These are phyloP conservation scores for Ustilago trichophora DNA, from an alignment of 1,284 basidiomycete species.

Conservation along the genomic window DNA sequence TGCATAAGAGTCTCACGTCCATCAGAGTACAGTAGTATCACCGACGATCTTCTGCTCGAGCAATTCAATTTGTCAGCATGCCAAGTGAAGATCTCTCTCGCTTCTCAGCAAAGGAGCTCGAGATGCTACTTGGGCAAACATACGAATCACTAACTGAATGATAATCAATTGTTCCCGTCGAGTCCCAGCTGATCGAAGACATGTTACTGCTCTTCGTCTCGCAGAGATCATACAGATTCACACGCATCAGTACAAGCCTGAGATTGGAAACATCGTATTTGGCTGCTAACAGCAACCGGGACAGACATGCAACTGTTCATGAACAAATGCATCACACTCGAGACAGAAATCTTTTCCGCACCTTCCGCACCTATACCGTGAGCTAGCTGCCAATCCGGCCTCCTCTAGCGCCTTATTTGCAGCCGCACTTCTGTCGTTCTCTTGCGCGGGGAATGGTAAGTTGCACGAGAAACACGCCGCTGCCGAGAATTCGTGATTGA, in stretches of 20 bases:
- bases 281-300: constrained; percentile 65
- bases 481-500: not conserved
- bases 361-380: constrained; percentile 56
- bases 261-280: too few relatives aligned
- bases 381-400: constrained; percentile 47
- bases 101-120: not conserved
- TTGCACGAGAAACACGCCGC: constrained; percentile 50
- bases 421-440: constrained; percentile 13
- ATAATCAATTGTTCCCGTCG: too few relatives aligned
- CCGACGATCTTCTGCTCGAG: not conserved
- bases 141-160: not conserved
- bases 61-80: not conserved
- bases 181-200: too few relatives aligned
- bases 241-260: too few relatives aligned
- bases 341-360: constrained; percentile 61
- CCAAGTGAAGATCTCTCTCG: not conserved
- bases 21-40: constrained; percentile 16
- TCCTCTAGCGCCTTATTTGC: constrained; percentile 27
- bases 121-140: not conserved
- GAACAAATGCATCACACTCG: constrained; percentile 64
- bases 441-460: constrained; percentile 37
- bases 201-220: too few relatives aligned
- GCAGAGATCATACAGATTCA: too few relatives aligned
- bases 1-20: too few relatives aligned
- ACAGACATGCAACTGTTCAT: constrained; percentile 61